Evolutionary conservation across 148 eudicot species (phyloP), one percentile per base, ranked within the genome.

Genomic region (Fallopia convolvulus): DNA sequence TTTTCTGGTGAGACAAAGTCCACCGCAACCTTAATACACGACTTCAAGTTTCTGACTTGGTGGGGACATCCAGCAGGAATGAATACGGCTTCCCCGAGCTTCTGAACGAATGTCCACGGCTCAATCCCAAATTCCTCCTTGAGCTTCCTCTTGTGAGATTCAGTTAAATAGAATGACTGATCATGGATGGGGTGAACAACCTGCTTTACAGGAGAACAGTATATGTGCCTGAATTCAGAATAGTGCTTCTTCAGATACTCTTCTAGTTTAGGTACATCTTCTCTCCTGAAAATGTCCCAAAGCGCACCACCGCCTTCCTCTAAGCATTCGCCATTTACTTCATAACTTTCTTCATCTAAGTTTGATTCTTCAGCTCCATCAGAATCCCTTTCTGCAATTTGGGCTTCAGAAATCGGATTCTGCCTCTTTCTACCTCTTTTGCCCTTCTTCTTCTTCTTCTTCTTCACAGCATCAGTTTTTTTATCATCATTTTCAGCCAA

Each of bases 51-150:
- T 74, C 92, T 79, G 72, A 89, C 90, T 82, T 89, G 92, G 76
- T 87, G 88, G 26, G 92, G 92, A 52, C 92, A 89, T 30, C 92
- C 92, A 74, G 88, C 87, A 65, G 92, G 92, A 77, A 88, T 86
- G 65, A 88, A 88, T 36, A 88, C 89, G 9, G 88, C 88, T 77
- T 85, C 88, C 52, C 88, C 86, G 6, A 85, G 88, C 56, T 83
- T 83, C 65, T 85, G 91, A 77, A 85, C 87, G 46, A 88, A 86
- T 36, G 91, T 86, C 91, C 91, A 88, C 41, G 91, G 87, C 74
- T 88, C 88, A 44, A 85, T 76, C 49, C 88, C 87, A 75, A 77
- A 87, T 77, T 89, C 90, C 78, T 79, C 85, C 82, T 79, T 89
- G 26, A 89, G 90, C 80, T 77, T 83, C 73, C 79, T 83, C 81